Evolutionary conservation across 768 basidiomycete genomes (phyloP).

Genomic region (Lactifluus pinguis): DNA sequence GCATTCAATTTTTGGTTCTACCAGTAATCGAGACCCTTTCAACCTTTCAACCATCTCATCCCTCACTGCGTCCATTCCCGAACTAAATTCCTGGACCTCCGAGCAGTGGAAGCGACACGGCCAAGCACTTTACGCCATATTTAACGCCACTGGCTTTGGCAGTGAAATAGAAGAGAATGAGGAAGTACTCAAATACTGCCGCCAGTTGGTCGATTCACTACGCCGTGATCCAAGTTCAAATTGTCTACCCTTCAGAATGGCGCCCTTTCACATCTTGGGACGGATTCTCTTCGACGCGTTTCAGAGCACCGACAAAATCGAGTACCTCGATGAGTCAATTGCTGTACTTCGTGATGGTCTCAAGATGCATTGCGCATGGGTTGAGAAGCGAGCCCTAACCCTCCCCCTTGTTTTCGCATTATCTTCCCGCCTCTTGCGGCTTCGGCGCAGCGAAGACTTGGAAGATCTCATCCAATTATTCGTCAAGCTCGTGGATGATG

Average conservation of each 20-base stretch:
- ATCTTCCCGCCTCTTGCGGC: background rate
- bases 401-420: background rate
- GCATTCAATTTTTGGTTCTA: background rate
- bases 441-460: background rate
- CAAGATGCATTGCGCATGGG: background rate
- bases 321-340: background rate
- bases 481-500: too few species aligned
- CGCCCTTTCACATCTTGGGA: background rate
- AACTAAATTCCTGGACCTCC: too few species aligned
- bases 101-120: background rate
- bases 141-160: too few species aligned
- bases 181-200: background rate
- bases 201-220: background rate
- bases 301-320: background rate
- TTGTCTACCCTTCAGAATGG: rapidly evolving
- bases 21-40: background rate
- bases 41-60: background rate
- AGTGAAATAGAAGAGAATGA: background rate
- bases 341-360: background rate
- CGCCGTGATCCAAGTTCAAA: background rate
- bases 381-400: rapidly evolving
- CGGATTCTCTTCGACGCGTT: background rate
- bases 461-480: too few species aligned
- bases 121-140: background rate
- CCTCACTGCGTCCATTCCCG: background rate